Percentiles rank a stretch among this genome's conserved stretches.
phyloP scores from a whole-genome alignment of 2,329 filamentous ascomycete species.

The Arthroderma sp. region DNA sequence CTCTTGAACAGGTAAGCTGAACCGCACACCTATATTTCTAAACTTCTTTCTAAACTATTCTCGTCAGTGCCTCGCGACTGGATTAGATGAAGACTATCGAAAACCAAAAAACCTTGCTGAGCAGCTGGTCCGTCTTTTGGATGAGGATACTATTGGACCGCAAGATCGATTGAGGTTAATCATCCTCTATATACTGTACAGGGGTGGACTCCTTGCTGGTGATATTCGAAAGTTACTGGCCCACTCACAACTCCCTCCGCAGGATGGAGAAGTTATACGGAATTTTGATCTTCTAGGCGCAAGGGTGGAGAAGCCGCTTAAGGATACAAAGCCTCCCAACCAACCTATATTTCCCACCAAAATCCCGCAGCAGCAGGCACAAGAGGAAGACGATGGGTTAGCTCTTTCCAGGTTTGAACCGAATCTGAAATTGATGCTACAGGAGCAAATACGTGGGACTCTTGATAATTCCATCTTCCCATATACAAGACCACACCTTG shows the following conservation, averaged over 20 bases:
- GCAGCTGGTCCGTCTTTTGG: constrained; percentile 72
- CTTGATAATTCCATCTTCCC: constrained; percentile 57
- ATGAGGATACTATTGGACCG: constrained; percentile 61
- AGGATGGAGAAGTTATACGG: constrained; percentile 57
- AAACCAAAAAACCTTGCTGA: constrained; percentile 84
- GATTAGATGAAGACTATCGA: constrained; percentile 79
- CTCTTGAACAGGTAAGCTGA: constrained; percentile 57
- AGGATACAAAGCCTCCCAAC: constrained; percentile 56
- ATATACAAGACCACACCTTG: constrained; percentile 56
- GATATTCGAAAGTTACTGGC: constrained; percentile 75
- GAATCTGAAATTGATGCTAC: constrained; percentile 67
- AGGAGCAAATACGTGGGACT: constrained; percentile 54
- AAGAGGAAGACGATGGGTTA: constrained; percentile 53
- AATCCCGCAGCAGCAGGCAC: constrained; percentile 35
- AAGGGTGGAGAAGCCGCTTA: constrained; percentile 56
- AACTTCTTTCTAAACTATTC: background rate
- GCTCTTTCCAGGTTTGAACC: constrained; percentile 80
- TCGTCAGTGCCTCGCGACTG: constrained; percentile 55
- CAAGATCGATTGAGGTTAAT: constrained; percentile 74
- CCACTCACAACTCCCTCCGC: constrained; percentile 64
- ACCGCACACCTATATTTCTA: background rate
- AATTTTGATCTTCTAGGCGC: constrained; percentile 73
- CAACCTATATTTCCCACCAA: constrained; percentile 62
- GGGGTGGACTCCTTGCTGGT: constrained; percentile 68
- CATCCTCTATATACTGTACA: constrained; percentile 72